phyloP scores from a whole-genome alignment of 1,139 yeast species.

The Scheffersomyces segobiensis region DNA sequence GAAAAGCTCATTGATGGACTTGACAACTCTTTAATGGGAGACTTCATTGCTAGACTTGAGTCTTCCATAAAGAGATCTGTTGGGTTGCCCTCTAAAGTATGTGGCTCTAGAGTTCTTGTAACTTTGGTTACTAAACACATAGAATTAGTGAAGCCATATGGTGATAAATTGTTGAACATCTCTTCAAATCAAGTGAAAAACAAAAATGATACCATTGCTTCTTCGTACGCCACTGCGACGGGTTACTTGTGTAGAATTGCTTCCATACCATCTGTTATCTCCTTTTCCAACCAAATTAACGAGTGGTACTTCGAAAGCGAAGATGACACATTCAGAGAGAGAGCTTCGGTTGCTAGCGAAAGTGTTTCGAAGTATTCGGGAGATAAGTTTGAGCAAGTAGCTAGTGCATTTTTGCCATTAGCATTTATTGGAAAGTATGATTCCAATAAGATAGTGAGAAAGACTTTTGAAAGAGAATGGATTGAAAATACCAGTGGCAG shows the following conservation, averaged over 20 bases:
- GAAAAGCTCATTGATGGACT: constrained; percentile 65
- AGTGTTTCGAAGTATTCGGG: constrained; percentile 70
- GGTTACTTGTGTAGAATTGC: constrained; percentile 78
- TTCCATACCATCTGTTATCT: constrained; percentile 50
- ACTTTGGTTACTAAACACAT: constrained; percentile 60
- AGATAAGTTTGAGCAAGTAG: constrained; percentile 63
- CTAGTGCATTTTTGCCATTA: constrained; percentile 72
- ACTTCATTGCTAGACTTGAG: constrained; percentile 49
- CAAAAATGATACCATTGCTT: constrained; percentile 69
- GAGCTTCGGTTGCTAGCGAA: constrained; percentile 66
- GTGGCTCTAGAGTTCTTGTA: constrained; percentile 77
- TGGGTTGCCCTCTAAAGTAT: constrained; percentile 90
- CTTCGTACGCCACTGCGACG: constrained; percentile 77
- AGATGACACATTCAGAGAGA: constrained; percentile 46
- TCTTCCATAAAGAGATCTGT: constrained; percentile 65
- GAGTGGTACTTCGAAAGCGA: constrained; percentile 64
- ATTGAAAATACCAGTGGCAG: constrained; percentile 76
- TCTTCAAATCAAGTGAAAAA: constrained; percentile 65
- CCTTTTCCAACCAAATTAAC: constrained; percentile 53
- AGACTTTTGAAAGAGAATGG: constrained; percentile 70
- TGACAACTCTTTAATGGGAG: constrained; percentile 53
- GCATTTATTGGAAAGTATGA: constrained; percentile 81
- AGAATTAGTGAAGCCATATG: constrained; percentile 56
- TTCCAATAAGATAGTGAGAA: constrained; percentile 43
- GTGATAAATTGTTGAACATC: constrained; percentile 60